Evolutionary conservation across 306 rosid species (phyloP).

Genomic region (Rosa persica): DNA sequence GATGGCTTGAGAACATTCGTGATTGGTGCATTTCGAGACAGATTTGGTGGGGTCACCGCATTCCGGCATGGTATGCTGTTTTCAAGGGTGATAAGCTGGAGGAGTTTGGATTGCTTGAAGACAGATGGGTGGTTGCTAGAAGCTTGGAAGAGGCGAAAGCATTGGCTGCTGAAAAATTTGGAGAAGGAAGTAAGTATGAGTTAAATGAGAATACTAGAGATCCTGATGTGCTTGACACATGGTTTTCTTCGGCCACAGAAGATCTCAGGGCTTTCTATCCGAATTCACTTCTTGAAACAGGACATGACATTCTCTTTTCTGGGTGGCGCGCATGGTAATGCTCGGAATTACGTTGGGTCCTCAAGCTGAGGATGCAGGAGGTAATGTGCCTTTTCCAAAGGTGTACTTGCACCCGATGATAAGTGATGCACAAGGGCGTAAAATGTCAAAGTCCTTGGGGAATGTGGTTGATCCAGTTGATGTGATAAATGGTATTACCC

Average conservation of each 20-base stretch:
- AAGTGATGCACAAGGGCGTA: too few species aligned
- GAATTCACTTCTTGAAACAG: slow-evolving; percentile 90
- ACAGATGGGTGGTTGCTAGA: slow-evolving; percentile 82
- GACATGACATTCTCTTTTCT: slow-evolving; percentile 91
- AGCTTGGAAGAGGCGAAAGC: slow-evolving; percentile 62
- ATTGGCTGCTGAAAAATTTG: slow-evolving; percentile 50
- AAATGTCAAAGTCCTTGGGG: too few species aligned
- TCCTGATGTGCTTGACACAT: slow-evolving; percentile 89
- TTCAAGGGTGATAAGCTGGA: slow-evolving; percentile 61
- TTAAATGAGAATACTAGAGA: slow-evolving; percentile 43
- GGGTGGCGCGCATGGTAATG: slow-evolving; percentile 99
- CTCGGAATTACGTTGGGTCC: slow-evolving; percentile 79
- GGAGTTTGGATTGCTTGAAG: slow-evolving; percentile 65
- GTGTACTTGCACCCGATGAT: too few species aligned
- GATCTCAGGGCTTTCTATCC: slow-evolving; percentile 87
- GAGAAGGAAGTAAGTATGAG: slow-evolving; percentile 52
- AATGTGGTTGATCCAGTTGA: too few species aligned
- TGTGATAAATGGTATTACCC: too few species aligned
- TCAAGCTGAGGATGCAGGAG: slow-evolving; percentile 2
- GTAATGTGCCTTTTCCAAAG: too few species aligned
- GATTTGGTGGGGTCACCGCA: slow-evolving; percentile 79
- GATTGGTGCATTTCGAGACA: slow-evolving; percentile 96
- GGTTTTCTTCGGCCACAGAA: slow-evolving; percentile 92
- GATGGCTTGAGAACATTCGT: slow-evolving; percentile 87
- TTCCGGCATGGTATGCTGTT: slow-evolving; percentile 88